Percentiles rank a stretch among this genome's conserved stretches.
phyloP scores from a whole-genome alignment of 495 filamentous ascomycete genomes.

The Hapsidospora chrysogenum region DNA sequence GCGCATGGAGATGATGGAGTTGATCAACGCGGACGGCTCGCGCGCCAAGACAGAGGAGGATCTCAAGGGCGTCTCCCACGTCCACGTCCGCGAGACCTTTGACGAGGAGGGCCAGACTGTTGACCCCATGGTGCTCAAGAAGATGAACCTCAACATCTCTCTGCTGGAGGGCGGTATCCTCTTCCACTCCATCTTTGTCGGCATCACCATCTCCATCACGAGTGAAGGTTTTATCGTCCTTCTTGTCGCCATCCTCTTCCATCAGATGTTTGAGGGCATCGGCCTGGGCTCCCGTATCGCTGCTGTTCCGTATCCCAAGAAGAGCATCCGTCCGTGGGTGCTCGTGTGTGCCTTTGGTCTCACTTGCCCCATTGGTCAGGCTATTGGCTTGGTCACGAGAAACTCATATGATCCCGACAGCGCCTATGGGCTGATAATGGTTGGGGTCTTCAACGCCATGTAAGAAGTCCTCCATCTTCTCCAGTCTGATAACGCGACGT shows the following conservation, averaged over 20 bases:
- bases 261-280: slow-evolving; percentile 56
- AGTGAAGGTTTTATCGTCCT: slow-evolving; percentile 48
- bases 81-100: slow-evolving; percentile 8
- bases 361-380: slow-evolving; percentile 43
- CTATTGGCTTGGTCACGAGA: slow-evolving; percentile 37
- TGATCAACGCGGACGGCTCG: slow-evolving; percentile 16
- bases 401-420: slow-evolving; percentile 47
- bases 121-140: slow-evolving; percentile 26
- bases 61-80: slow-evolving; percentile 1
- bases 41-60: slow-evolving; percentile 2
- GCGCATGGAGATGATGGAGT: slow-evolving; percentile 28
- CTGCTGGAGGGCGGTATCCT: slow-evolving; percentile 38
- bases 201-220: slow-evolving; percentile 50
- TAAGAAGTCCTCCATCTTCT: slow-evolving; percentile 9
- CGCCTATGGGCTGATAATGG: slow-evolving; percentile 46
- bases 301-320: slow-evolving; percentile 29
- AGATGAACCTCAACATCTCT: slow-evolving; percentile 34
- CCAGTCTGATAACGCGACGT: not conserved
- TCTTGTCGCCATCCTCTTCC: slow-evolving; percentile 51
- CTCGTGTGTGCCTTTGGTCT: slow-evolving; percentile 44
- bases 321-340: slow-evolving; percentile 40
- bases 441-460: slow-evolving; percentile 57
- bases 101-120: slow-evolving; percentile 24
- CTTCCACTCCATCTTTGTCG: slow-evolving; percentile 49
- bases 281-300: slow-evolving; percentile 49